Evolutionary conservation across 441 rosid species (phyloP).

Genomic region (Gossypium schwendimanii): DNA sequence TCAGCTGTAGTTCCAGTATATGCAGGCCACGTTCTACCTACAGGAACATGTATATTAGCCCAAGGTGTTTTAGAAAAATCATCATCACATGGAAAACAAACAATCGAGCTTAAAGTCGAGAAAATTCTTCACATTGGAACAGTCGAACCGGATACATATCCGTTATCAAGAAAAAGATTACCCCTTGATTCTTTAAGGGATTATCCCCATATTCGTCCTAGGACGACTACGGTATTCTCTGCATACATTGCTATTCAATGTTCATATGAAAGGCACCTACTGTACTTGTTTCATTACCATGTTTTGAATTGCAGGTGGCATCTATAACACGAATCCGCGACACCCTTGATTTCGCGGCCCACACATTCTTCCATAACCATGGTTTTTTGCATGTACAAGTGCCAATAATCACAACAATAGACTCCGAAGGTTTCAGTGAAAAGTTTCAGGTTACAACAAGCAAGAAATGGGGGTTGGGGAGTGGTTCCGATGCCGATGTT

Average conservation of each 20-base stretch:
- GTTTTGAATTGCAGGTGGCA: constrained; percentile 54
- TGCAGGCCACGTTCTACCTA: constrained; percentile 36
- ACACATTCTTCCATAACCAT: constrained; percentile 59
- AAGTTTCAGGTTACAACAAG: constrained; percentile 52
- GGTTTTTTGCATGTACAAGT: constrained; percentile 67
- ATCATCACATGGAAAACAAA: constrained; percentile 25
- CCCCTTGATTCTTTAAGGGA: constrained; percentile 66
- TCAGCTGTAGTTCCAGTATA: constrained; percentile 41
- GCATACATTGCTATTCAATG: neutral
- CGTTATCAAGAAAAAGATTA: constrained; percentile 59
- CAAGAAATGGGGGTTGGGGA: constrained; percentile 22
- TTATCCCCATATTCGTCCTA: constrained; percentile 72
- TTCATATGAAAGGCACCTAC: neutral
- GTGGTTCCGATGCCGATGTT: constrained; percentile 29
- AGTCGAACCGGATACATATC: constrained; percentile 54
- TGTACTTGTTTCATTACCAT: neutral
- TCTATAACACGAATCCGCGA: constrained; percentile 63
- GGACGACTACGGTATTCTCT: constrained; percentile 65
- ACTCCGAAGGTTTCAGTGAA: constrained; percentile 46
- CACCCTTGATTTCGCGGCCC: constrained; percentile 55
- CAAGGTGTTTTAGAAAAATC: constrained; percentile 54
- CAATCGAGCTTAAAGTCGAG: constrained; percentile 53
- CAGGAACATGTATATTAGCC: constrained; percentile 65
- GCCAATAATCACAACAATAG: constrained; percentile 72
- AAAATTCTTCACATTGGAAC: constrained; percentile 67